Conservation (phyloP, 1,284 basidiomycete genomes). For the Coniophora puteana region DNA sequence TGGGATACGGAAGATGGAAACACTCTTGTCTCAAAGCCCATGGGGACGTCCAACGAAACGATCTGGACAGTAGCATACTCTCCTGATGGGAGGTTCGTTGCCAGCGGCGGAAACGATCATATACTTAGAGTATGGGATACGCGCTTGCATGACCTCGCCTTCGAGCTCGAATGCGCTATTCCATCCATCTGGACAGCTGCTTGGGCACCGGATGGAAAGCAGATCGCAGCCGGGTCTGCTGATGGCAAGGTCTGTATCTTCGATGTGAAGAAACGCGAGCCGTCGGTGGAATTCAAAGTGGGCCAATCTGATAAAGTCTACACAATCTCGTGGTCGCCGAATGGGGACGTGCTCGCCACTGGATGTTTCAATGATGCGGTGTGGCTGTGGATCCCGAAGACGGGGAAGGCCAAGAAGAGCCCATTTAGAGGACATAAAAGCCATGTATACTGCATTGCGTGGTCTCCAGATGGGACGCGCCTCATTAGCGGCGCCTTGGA, state of each 20-base stretch:
- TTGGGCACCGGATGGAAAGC: slow-evolving; percentile 5
- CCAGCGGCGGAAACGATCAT: not conserved
- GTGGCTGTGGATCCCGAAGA: not conserved
- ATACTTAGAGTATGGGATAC: too few relatives aligned
- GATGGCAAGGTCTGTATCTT: not conserved
- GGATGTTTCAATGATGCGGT: slow-evolving; percentile 1
- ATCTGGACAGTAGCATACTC: not conserved
- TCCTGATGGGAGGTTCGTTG: not conserved
- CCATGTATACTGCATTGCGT: not conserved
- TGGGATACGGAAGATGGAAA: not conserved
- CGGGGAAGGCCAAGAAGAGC: not conserved
- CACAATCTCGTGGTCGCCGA: slow-evolving; percentile 1
- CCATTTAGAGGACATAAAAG: slow-evolving; percentile 7
- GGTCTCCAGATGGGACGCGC: slow-evolving; percentile 1
- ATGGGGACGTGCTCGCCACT: not conserved
- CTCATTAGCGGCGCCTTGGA: not conserved
- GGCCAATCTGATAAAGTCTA: not conserved
- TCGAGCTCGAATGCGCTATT: too few relatives aligned
- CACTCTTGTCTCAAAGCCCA: too few relatives aligned
- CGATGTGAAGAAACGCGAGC: not conserved
- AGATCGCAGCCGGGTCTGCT: slow-evolving; percentile 1
- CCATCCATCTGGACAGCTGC: too few relatives aligned
- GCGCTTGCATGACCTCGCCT: too few relatives aligned
- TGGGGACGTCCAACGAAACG: not conserved
- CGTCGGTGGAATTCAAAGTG: not conserved